Conservation (phyloP, 768 basidiomycete genomes). For the Kwoniella europaea region DNA sequence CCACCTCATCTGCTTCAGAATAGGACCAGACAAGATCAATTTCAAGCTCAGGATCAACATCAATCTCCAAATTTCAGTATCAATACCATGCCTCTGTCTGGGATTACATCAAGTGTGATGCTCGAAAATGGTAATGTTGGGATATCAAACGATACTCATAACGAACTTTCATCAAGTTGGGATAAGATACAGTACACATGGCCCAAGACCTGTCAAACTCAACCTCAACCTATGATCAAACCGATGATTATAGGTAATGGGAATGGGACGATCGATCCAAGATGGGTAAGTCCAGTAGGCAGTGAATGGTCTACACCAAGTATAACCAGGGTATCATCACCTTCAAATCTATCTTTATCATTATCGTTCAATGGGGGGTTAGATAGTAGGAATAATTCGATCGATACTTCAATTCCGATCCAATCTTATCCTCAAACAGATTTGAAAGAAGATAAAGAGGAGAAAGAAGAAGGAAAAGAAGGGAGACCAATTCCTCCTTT, state of each 20-base stretch:
- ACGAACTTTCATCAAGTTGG: conserved; percentile 11
- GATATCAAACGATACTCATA: not conserved
- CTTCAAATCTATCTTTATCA: conserved; percentile 1
- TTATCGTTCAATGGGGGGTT: not conserved
- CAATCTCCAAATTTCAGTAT: not conserved
- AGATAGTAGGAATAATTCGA: not conserved
- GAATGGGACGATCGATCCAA: conserved; percentile 29
- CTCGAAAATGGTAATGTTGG: not conserved
- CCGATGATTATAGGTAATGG: conserved; percentile 1
- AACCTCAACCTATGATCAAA: not conserved
- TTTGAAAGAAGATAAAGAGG: not conserved
- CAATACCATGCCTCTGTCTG: not conserved
- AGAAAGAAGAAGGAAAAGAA: not conserved
- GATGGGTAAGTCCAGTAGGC: conserved; percentile 20
- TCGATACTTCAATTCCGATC: not conserved
- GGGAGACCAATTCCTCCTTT: not conserved
- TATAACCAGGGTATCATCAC: conserved; percentile 11
- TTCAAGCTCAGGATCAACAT: not conserved
- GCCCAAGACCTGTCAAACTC: not conserved
- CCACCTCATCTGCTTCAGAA: conserved; percentile 3
- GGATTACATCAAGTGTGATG: not conserved
- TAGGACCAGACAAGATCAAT: not conserved
- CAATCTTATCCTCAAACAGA: not conserved
- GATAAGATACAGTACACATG: not conserved
- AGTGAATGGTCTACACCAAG: conserved; percentile 25